Conservation (phyloP, 495 filamentous ascomycete species). For the Stereocaulon alpinum region DNA sequence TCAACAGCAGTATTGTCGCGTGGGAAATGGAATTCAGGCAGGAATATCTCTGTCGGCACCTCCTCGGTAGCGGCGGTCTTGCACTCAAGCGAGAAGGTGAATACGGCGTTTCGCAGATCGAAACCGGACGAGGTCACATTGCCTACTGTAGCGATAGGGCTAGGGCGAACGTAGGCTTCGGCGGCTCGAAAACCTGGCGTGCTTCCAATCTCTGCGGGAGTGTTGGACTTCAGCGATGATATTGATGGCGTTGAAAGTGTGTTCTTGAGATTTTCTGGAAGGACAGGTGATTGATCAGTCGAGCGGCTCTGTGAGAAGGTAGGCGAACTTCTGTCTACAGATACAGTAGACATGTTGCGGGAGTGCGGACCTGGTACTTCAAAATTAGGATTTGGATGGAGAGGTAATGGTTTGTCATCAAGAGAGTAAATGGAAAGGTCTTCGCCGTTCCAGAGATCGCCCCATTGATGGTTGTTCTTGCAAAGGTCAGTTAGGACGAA, state of each 20-base stretch:
- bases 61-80: constrained; percentile 41
- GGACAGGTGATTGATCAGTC: constrained; percentile 46
- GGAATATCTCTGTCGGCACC: constrained; percentile 69
- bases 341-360: constrained; percentile 26
- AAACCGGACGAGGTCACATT: constrained; percentile 59
- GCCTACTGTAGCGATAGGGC: constrained; percentile 66
- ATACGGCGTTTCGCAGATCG: constrained; percentile 65
- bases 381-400: constrained; percentile 29
- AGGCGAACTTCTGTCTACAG: constrained; percentile 43
- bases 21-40: constrained; percentile 93
- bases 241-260: constrained; percentile 65
- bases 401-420: constrained; percentile 65
- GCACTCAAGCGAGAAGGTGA: constrained; percentile 55
- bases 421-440: constrained; percentile 82
- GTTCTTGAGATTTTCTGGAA: constrained; percentile 60
- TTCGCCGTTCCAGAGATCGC: constrained; percentile 96
- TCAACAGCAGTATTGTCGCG: constrained; percentile 54
- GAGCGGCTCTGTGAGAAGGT: constrained; percentile 49
- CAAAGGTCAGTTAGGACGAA: constrained; percentile 11
- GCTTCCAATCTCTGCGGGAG: constrained; percentile 41
- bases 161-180: constrained; percentile 82
- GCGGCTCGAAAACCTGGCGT: constrained; percentile 74
- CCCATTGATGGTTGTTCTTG: constrained; percentile 78
- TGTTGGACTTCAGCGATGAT: constrained; percentile 43
- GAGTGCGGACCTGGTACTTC: constrained; percentile 23